phyloP scores from a whole-genome alignment of 2,329 filamentous ascomycete species.

The Aspergillus jensenii region DNA sequence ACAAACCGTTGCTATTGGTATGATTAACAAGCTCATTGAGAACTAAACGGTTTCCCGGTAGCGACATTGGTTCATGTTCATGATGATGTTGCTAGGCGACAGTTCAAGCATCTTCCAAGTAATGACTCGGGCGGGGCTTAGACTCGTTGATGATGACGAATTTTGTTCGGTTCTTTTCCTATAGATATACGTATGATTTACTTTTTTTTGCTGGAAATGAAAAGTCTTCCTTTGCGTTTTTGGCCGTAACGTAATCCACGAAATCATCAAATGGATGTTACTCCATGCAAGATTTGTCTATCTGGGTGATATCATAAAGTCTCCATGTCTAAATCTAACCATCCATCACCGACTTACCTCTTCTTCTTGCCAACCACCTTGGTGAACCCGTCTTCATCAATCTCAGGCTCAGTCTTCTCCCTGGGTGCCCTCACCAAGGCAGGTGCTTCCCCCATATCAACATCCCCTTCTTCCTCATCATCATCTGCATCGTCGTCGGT shows the following conservation, averaged over 20 bases:
- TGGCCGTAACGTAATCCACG: conserved; percentile 2
- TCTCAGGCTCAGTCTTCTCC: conserved; percentile 67
- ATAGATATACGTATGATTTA: conserved; percentile 24
- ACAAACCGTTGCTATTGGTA: conserved; percentile 98
- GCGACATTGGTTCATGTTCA: background rate
- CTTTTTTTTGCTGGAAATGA: conserved; percentile 19
- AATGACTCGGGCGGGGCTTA: conserved; percentile 13
- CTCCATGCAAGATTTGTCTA: conserved; percentile 14
- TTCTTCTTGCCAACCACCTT: conserved; percentile 70
- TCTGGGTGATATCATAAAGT: conserved; percentile 9
- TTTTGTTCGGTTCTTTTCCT: conserved; percentile 20
- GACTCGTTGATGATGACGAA: conserved; percentile 37
- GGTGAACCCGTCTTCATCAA: conserved; percentile 81
- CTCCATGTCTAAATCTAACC: background rate
- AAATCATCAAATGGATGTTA: conserved; percentile 4
- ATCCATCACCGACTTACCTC: conserved; percentile 34
- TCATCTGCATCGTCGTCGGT: conserved; percentile 60
- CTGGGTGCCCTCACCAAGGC: conserved; percentile 56
- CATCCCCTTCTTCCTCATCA: conserved; percentile 55
- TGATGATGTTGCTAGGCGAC: background rate
- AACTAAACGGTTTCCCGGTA: conserved; percentile 19
- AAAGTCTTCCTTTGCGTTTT: conserved; percentile 17
- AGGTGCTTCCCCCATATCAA: conserved; percentile 70
- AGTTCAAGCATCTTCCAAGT: background rate
- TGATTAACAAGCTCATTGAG: conserved; percentile 85